Conservation (phyloP, 2,329 filamentous ascomycete genomes). For the Pseudogymnoascus sp. region DNA sequence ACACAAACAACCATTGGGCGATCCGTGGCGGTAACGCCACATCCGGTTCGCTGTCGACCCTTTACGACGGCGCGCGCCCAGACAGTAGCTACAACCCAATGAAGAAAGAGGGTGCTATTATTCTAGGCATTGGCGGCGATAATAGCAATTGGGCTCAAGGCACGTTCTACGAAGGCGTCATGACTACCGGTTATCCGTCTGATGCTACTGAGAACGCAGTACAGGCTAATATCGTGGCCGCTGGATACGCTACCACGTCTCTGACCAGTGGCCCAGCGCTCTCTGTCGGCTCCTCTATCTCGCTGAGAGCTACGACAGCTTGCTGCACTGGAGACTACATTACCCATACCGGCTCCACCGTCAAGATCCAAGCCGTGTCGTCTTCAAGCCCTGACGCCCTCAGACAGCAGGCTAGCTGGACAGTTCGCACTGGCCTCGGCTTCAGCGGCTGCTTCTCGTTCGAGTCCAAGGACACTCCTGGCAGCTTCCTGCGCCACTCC, state of each 20-base stretch:
- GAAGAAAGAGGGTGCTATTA: slow-evolving; percentile 58
- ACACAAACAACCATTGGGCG: slow-evolving; percentile 45
- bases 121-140: slow-evolving; percentile 66
- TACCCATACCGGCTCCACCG: slow-evolving; percentile 43
- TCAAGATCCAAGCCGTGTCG: slow-evolving; percentile 50
- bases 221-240: slow-evolving; percentile 55
- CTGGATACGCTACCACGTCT: slow-evolving; percentile 46
- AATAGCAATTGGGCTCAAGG: slow-evolving; percentile 55
- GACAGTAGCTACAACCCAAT: slow-evolving; percentile 42
- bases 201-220: slow-evolving; percentile 53
- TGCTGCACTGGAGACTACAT: slow-evolving; percentile 50
- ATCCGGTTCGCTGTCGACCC: slow-evolving; percentile 47
- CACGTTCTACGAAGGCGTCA: slow-evolving; percentile 60
- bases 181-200: slow-evolving; percentile 56
- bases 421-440: slow-evolving; percentile 48
- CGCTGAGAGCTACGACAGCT: slow-evolving; percentile 49
- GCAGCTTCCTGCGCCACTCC: slow-evolving; percentile 52
- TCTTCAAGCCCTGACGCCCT: slow-evolving; percentile 45
- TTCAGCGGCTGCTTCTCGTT: slow-evolving; percentile 55
- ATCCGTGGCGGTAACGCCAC: slow-evolving; percentile 51
- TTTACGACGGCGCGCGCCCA: slow-evolving; percentile 50
- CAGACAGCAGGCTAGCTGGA: slow-evolving; percentile 48
- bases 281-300: slow-evolving; percentile 44
- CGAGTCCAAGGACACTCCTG: slow-evolving; percentile 52
- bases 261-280: slow-evolving; percentile 44